A percentile compares a stretch with the other conserved stretches of the same genome.
phyloP scores from a whole-genome alignment of 345 rosid genomes.

The Salix arbutifolia region DNA sequence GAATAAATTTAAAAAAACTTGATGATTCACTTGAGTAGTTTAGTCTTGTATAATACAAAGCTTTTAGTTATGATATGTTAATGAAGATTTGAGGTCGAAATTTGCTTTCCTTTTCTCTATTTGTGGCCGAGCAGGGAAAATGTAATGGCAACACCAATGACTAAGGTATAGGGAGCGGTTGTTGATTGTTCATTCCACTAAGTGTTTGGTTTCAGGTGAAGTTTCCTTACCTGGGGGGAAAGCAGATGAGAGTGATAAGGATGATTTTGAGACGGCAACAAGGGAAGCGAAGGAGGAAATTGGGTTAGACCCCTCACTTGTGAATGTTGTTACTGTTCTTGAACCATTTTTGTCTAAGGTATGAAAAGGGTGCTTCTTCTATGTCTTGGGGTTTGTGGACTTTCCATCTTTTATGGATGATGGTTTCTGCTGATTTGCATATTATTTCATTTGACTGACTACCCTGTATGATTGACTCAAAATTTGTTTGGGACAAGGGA shows the following conservation, averaged over 20 bases:
- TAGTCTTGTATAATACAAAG: not conserved
- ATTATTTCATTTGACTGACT: not conserved
- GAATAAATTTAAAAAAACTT: not conserved
- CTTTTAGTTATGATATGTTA: not conserved
- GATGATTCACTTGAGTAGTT: not conserved
- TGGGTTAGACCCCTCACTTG: conserved; percentile 65
- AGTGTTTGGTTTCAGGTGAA: conserved; percentile 50
- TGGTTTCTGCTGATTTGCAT: not conserved
- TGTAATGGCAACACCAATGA: not conserved
- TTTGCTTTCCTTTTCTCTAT: not conserved
- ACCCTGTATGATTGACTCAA: not conserved
- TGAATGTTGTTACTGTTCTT: conserved; percentile 54
- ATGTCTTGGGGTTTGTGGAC: not conserved
- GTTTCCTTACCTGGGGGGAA: conserved; percentile 82
- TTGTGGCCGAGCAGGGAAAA: not conserved
- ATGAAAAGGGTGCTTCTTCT: not conserved
- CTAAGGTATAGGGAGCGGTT: not conserved
- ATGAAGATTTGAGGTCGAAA: not conserved
- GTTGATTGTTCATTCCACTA: conserved; percentile 2
- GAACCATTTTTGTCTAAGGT: conserved; percentile 97
- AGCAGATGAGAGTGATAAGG: conserved; percentile 60
- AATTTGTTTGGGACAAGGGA: not conserved
- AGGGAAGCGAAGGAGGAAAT: conserved; percentile 74
- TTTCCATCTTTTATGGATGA: not conserved
- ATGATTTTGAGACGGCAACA: conserved; percentile 62